Conservation (phyloP, 148 eudicot species). For the Rhododendron williamsianum region DNA sequence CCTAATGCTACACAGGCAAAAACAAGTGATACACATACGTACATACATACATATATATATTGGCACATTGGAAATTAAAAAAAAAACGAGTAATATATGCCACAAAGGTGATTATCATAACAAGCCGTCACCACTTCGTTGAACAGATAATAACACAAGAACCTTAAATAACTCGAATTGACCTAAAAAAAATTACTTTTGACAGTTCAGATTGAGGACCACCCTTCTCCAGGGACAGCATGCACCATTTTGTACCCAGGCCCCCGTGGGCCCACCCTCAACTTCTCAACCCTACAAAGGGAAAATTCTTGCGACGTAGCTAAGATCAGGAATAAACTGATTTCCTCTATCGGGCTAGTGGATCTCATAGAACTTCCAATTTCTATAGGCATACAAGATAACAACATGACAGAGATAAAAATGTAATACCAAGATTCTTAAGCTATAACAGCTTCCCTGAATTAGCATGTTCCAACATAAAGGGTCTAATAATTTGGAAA, state of each 20-base stretch:
- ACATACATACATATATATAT: too few relatives aligned
- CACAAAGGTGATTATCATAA: too few relatives aligned
- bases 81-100: background rate
- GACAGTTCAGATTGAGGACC: background rate
- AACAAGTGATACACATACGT: too few relatives aligned
- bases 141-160: too few relatives aligned
- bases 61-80: too few relatives aligned
- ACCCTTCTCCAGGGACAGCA: too few relatives aligned
- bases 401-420: background rate
- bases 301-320: background rate
- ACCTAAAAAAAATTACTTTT: background rate
- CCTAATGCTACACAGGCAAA: background rate
- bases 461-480: background rate
- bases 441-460: background rate
- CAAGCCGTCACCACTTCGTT: too few relatives aligned
- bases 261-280: background rate
- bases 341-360: background rate
- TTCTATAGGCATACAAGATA: background rate
- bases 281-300: background rate
- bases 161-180: background rate
- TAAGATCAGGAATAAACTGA: background rate
- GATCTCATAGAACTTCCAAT: background rate
- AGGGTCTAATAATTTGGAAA: background rate
- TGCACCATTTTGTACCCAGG: background rate
- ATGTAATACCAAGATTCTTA: background rate